Percentiles rank a stretch among this genome's conserved stretches.
These are phyloP conservation scores for Boletus fagicola DNA, from an alignment of 768 basidiomycete species.

Conservation along the genomic window DNA sequence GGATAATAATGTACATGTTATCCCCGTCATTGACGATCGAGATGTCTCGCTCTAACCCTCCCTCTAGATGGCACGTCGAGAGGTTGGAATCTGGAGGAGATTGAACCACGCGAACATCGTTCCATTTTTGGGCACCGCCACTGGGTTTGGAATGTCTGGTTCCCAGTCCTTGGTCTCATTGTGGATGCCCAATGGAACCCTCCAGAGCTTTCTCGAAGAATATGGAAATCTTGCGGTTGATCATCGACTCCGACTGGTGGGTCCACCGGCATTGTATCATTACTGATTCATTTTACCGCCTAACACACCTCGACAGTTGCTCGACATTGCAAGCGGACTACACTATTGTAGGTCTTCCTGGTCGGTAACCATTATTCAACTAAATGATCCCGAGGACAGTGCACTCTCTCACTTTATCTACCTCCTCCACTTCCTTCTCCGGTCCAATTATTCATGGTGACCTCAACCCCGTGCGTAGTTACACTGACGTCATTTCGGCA, in stretches of 20 bases:
- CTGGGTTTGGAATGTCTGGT: neutral
- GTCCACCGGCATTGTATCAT: neutral
- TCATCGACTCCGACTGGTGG: neutral
- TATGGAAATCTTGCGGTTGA: neutral
- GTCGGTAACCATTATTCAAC: neutral
- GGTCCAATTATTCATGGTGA: neutral
- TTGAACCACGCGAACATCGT: neutral
- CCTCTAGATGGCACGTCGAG: slow-evolving; percentile 1
- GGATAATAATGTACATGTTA: neutral
- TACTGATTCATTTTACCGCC: too few relatives aligned
- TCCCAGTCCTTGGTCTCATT: neutral
- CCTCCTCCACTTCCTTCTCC: neutral
- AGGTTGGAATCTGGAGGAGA: slow-evolving; percentile 5
- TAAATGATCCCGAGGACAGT: neutral
- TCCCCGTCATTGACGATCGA: neutral
- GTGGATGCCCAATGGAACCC: neutral
- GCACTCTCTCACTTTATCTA: neutral
- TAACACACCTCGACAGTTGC: neutral
- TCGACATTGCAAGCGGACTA: neutral
- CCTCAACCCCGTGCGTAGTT: neutral
- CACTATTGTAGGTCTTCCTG: neutral
- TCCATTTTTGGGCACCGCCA: neutral
- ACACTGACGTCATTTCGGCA: too few relatives aligned
- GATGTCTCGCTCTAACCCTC: neutral
- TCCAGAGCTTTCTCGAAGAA: neutral